A percentile compares a stretch with the other conserved stretches of the same genome.
These are phyloP conservation scores for Paratinospora sagittata DNA, from an alignment of 164 flowering plant species.

Conservation along the genomic window DNA sequence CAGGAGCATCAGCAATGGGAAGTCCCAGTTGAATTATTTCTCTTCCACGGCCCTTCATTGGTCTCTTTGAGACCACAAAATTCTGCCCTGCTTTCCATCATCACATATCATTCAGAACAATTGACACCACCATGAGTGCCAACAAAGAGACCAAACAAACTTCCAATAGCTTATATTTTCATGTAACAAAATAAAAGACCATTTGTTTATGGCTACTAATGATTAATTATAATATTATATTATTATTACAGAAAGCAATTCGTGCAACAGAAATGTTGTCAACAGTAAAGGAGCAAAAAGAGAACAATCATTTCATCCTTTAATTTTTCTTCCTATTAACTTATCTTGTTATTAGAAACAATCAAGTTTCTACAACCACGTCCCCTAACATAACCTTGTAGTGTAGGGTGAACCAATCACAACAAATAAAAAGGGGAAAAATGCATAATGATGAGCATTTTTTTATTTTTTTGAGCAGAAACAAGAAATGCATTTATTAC, in stretches of 20 bases:
- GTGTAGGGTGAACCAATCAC: too few relatives aligned
- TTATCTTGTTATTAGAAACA: neutral
- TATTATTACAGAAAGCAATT: neutral
- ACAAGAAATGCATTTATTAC: too few relatives aligned
- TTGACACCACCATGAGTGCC: neutral
- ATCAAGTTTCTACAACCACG: neutral
- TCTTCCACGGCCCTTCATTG: slow-evolving; percentile 81
- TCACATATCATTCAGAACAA: neutral
- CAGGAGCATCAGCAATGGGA: slow-evolving; percentile 58
- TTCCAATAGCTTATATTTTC: neutral
- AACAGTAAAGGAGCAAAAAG: neutral
- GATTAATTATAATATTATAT: neutral
- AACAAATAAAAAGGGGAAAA: too few relatives aligned
- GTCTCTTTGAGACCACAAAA: slow-evolving; percentile 59
- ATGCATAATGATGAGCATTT: too few relatives aligned
- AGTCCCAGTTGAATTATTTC: slow-evolving; percentile 79
- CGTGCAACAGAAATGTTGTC: neutral
- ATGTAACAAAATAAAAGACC: neutral
- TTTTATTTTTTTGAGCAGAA: too few relatives aligned
- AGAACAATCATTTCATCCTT: neutral
- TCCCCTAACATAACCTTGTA: neutral
- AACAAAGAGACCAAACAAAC: neutral
- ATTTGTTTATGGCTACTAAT: neutral
- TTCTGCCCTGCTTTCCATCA: slow-evolving; percentile 58
- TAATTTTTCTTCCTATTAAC: neutral